Base-by-base conservation (phyloP, 1,139 yeast genomes). In the Martiniozyma asiatica region DNA sequence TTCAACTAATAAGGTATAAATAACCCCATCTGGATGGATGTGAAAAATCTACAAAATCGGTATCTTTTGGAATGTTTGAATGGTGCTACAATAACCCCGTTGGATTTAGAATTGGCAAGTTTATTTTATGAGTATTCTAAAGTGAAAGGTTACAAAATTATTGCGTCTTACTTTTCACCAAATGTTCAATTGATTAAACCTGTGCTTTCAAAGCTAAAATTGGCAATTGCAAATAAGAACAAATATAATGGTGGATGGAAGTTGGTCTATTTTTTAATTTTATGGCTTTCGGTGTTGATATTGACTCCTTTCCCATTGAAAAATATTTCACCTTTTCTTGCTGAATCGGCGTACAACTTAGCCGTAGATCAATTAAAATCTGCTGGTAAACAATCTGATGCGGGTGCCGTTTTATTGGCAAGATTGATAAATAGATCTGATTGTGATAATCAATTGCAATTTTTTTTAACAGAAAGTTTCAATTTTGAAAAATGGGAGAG, bases 261-360 rank as follows among this genome's bases (percentile, higher is more conserved):
- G 39, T 68, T 68, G 29, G 49, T 62, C 8, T 81, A 71, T 42
- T 51, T 75, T 4, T 50, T 74, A 26, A 53, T 84, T n/a, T 56
- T 80, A 6, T 85, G 95, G 94, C 57, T 82, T 11, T 65, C 79
- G 1, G 70, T 76, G 18, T 55, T 84, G 13, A 67, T 73, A 0
- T 54, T 80, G 21, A 73, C 75, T 0, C 96, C 97, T 0, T 85
- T 85, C 46, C 63, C 67, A 3, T 56, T 85, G 25, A 53, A 50
- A 1, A 46, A 56, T 0, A 55, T 77, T 26, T 57, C 56, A 10
- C 8, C 24, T 1, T 21, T 23, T 2, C 39, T 71, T 9, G 55
- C 63, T 2, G 32, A 40, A 0, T 32, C 52, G 6, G 43, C 80
- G 0, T 62, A 57, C 33, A 30, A 42, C 0, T 40, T 63, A 7